Percentiles rank a stretch among this genome's conserved stretches.
phyloP scores from a whole-genome alignment of 768 basidiomycete species.

The Paxillus rubicundulus region DNA sequence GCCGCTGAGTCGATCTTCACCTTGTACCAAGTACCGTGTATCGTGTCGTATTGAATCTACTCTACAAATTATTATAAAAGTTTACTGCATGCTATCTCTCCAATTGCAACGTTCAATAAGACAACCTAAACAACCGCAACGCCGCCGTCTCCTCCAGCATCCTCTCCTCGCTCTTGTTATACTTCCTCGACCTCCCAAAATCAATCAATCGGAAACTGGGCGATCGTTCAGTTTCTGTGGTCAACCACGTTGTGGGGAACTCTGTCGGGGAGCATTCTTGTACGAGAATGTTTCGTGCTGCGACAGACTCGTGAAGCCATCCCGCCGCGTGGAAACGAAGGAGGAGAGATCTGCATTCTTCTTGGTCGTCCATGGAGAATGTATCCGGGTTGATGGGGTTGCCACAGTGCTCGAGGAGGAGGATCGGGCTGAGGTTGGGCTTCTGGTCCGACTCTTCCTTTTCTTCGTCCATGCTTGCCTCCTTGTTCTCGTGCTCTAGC shows the following conservation, averaged over 20 bases:
- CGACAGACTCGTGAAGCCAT: slow-evolving; percentile 42
- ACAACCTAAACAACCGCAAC: slow-evolving; percentile 3
- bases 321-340: slow-evolving; percentile 39
- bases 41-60: too few species aligned
- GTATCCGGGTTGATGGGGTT: slow-evolving; percentile 25
- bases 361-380: slow-evolving; percentile 36
- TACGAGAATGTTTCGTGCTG: slow-evolving; percentile 42
- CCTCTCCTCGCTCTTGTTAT: background rate
- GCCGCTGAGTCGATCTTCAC: background rate
- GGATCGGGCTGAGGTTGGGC: slow-evolving; percentile 37
- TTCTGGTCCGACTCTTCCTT: background rate
- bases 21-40: background rate
- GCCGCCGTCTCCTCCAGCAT: background rate
- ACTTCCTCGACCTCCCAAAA: slow-evolving; percentile 40
- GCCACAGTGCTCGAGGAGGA: slow-evolving; percentile 51
- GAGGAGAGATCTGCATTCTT: slow-evolving; percentile 41
- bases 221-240: too few species aligned
- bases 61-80: too few species aligned
- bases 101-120: background rate
- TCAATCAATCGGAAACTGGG: slow-evolving; percentile 49
- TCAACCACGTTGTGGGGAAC: slow-evolving; percentile 5
- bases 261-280: slow-evolving; percentile 41
- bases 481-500: too few species aligned
- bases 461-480: too few species aligned
- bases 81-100: too few species aligned